These are phyloP conservation scores for Starmerella sirachaensis DNA, from an alignment of 805 yeast genomes.

Conservation along the genomic window DNA sequence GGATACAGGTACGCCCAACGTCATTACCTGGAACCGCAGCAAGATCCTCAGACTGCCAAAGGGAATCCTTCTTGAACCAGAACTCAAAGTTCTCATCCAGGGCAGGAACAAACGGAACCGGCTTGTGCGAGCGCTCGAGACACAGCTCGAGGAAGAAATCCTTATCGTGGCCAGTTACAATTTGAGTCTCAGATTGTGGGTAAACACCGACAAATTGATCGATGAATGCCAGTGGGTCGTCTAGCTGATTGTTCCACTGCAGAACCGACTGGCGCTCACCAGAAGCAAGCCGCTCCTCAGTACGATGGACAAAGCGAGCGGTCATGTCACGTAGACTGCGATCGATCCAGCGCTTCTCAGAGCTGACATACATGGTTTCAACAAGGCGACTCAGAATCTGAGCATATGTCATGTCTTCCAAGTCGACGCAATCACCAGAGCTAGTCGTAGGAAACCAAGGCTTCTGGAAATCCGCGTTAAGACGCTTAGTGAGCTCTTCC, in stretches of 20 bases:
- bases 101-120: constrained; percentile 95
- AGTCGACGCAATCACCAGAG: constrained; percentile 75
- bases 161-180: constrained; percentile 87
- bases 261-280: constrained; percentile 47
- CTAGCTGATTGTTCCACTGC: constrained; percentile 57
- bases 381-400: constrained; percentile 80
- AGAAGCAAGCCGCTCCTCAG: constrained; percentile 85
- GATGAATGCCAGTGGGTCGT: constrained; percentile 47
- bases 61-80: constrained; percentile 95
- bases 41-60: constrained; percentile 97
- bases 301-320: constrained; percentile 80
- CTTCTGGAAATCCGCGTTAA: constrained; percentile 93
- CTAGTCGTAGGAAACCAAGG: constrained; percentile 88
- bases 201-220: constrained; percentile 52
- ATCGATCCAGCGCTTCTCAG: constrained; percentile 81
- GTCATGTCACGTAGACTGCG: constrained; percentile 69
- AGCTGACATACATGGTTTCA: constrained; percentile 74
- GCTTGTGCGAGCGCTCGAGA: constrained; percentile 78
- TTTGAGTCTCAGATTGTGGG: constrained; percentile 66
- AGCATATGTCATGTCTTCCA: constrained; percentile 90
- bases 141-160: constrained; percentile 82
- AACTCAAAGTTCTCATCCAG: constrained; percentile 88
- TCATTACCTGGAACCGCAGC: constrained; percentile 86
- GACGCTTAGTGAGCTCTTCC: constrained; percentile 69
- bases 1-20: constrained; percentile 96